phyloP scores from a whole-genome alignment of 2,329 filamentous ascomycete genomes.

The Lachnellula subtilissima region DNA sequence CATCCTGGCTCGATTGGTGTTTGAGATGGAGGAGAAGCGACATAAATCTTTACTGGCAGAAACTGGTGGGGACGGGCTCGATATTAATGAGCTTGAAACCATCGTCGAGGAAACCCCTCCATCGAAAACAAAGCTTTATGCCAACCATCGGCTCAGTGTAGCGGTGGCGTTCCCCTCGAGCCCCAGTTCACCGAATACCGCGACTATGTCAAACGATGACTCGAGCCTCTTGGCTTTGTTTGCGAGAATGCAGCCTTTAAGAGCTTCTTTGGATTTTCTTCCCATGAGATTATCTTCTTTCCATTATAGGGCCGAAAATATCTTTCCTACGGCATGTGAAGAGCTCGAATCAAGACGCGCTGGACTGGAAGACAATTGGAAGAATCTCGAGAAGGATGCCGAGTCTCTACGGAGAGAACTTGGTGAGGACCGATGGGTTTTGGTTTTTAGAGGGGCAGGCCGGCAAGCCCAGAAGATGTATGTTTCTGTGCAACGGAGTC shows the following conservation, averaged over 20 bases:
- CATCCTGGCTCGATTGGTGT: constrained; percentile 73
- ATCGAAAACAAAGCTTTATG: constrained; percentile 44
- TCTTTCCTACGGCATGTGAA: constrained; percentile 87
- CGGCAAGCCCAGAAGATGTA: constrained; percentile 94
- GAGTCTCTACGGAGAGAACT: constrained; percentile 85
- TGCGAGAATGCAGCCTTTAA: constrained; percentile 88
- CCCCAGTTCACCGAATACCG: constrained; percentile 55
- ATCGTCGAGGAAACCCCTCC: constrained; percentile 84
- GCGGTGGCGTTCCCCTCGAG: constrained; percentile 58
- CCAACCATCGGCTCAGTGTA: constrained; percentile 65
- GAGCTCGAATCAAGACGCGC: constrained; percentile 74
- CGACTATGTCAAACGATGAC: constrained; percentile 67
- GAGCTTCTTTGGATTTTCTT: constrained; percentile 89
- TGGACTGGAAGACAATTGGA: constrained; percentile 78
- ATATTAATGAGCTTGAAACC: constrained; percentile 85
- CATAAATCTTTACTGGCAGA: constrained; percentile 70
- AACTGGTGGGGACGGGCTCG: constrained; percentile 57
- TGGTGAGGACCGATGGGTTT: constrained; percentile 91
- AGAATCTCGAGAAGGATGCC: constrained; percentile 82
- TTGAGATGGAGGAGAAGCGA: constrained; percentile 95
- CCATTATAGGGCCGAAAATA: constrained; percentile 65
- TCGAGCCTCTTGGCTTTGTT: constrained; percentile 85
- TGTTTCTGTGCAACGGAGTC: constrained; percentile 85
- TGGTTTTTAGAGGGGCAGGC: constrained; percentile 90
- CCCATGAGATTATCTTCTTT: constrained; percentile 93